phyloP scores from a whole-genome alignment of 2,329 filamentous ascomycete genomes.

The Talaromyces piceae region DNA sequence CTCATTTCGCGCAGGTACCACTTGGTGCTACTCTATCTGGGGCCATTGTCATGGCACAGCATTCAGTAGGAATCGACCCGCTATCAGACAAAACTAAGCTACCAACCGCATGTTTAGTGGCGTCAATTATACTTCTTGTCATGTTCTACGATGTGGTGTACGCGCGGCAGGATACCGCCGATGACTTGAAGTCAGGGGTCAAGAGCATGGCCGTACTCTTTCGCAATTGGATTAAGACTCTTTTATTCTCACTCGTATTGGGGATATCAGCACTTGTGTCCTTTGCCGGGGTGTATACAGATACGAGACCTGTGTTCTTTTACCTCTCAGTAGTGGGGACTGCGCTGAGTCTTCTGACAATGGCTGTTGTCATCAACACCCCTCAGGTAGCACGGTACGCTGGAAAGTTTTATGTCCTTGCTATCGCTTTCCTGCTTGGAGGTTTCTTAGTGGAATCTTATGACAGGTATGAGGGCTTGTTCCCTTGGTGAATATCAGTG shows the following conservation, averaged over 20 bases:
- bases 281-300: background rate
- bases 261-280: background rate
- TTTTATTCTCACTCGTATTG: constrained; percentile 1
- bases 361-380: background rate
- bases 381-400: background rate
- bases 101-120: background rate
- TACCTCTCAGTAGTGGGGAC: background rate
- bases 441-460: background rate
- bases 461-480: background rate
- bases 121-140: constrained; percentile 3
- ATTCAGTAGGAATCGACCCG: background rate
- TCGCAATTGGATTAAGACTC: constrained; percentile 2
- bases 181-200: background rate
- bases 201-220: constrained; percentile 4
- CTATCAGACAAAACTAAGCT: background rate
- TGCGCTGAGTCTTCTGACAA: background rate
- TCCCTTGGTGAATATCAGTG: background rate
- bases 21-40: background rate
- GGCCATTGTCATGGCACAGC: constrained; percentile 1
- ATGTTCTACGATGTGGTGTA: constrained; percentile 1
- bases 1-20: constrained; percentile 6
- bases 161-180: constrained; percentile 2
- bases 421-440: background rate
- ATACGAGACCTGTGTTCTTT: background rate
- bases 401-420: background rate